phyloP scores from a whole-genome alignment of 1,284 basidiomycete species.

The Moniliophthora roreri region DNA sequence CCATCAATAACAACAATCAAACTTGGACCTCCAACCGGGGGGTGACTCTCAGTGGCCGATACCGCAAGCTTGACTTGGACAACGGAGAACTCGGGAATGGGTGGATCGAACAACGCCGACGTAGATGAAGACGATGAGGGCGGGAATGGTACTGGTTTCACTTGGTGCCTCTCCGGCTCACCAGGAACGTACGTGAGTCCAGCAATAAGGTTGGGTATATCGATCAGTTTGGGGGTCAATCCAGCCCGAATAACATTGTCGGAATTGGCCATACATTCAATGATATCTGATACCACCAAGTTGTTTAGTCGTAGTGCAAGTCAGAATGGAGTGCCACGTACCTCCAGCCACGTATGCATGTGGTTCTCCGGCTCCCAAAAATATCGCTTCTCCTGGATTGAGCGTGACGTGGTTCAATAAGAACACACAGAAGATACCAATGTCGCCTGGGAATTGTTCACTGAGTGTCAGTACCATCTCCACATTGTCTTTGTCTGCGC shows the following conservation, averaged over 20 bases:
- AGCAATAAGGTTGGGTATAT: conserved; percentile 86
- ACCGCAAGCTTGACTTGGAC: conserved; percentile 59
- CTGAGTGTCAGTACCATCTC: conserved; percentile 72
- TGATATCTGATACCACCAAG: conserved; percentile 66
- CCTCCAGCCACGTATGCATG: conserved; percentile 96
- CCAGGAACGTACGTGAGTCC: conserved; percentile 88
- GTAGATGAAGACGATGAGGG: conserved; percentile 25
- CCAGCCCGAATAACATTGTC: conserved; percentile 99
- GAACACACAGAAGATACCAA: conserved; percentile 94
- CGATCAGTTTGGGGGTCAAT: conserved; percentile 94
- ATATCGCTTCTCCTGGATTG: conserved; percentile 86
- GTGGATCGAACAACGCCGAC: conserved; percentile 84
- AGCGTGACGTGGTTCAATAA: conserved; percentile 87
- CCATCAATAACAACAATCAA: conserved; percentile 81
- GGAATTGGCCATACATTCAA: conserved; percentile 97
- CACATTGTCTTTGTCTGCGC: conserved; percentile 43
- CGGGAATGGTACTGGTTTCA: conserved; percentile 58
- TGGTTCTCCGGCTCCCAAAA: conserved; percentile 94
- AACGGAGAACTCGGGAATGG: conserved; percentile 93
- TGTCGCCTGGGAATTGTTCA: conserved; percentile 86
- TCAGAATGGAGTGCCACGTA: conserved; percentile 31
- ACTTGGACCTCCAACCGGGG: conserved; percentile 78
- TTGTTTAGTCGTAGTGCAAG: not conserved
- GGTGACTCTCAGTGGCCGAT: conserved; percentile 51
- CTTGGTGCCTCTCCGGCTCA: conserved; percentile 67